These are phyloP conservation scores for Aspergillus sclerotioniger DNA, from an alignment of 495 filamentous ascomycete genomes.

Conservation along the genomic window DNA sequence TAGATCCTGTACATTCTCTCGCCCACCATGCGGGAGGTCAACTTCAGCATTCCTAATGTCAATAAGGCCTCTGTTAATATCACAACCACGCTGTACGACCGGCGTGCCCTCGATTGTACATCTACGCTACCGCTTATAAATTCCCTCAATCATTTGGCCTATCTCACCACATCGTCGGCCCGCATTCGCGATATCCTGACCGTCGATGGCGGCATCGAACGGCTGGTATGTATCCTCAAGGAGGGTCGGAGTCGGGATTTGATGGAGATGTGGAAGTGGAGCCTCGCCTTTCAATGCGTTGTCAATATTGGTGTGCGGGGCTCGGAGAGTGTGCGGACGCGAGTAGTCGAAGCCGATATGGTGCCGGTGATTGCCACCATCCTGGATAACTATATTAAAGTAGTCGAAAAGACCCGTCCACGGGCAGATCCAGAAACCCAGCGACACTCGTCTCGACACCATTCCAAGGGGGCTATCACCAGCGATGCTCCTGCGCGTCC, in stretches of 20 bases:
- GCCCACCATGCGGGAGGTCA: slow-evolving; percentile 90
- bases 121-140: slow-evolving; percentile 97
- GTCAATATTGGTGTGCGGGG: slow-evolving; percentile 98
- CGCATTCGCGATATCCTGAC: slow-evolving; percentile 96
- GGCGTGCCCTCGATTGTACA: slow-evolving; percentile 94
- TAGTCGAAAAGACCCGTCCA: slow-evolving; percentile 85
- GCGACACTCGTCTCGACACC: slow-evolving; percentile 50
- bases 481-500: slow-evolving; percentile 28
- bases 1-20: slow-evolving; percentile 11
- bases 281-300: slow-evolving; percentile 95
- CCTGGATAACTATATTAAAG: slow-evolving; percentile 95
- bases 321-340: slow-evolving; percentile 86
- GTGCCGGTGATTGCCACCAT: slow-evolving; percentile 99
- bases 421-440: slow-evolving; percentile 70
- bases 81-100: slow-evolving; percentile 96
- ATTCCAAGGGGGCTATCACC: slow-evolving; percentile 28
- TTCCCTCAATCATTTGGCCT: slow-evolving; percentile 95
- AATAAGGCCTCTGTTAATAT: slow-evolving; percentile 99
- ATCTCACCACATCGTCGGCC: slow-evolving; percentile 97
- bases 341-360: slow-evolving; percentile 98
- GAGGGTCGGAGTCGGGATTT: slow-evolving; percentile 92
- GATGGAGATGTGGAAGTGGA: slow-evolving; percentile 99
- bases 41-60: slow-evolving; percentile 99
- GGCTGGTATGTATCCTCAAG: slow-evolving; percentile 95
- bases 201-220: slow-evolving; percentile 95